These are phyloP conservation scores for Furcasterigmium furcatum DNA, from an alignment of 2,329 filamentous ascomycete species.

Conservation along the genomic window DNA sequence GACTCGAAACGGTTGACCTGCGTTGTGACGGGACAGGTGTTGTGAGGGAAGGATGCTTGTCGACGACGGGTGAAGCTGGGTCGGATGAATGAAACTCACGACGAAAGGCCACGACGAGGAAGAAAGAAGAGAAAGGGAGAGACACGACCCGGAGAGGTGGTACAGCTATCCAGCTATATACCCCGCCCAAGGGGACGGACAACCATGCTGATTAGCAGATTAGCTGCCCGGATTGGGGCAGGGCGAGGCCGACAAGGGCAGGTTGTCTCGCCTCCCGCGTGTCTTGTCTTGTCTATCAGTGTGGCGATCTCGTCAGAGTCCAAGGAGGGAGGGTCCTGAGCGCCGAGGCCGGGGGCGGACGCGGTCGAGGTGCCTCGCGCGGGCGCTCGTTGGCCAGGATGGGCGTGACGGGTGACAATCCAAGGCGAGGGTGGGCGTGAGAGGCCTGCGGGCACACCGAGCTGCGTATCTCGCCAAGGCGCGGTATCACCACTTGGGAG, in stretches of 20 bases:
- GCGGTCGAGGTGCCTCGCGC: neutral
- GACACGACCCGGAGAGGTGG: neutral
- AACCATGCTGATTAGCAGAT: neutral
- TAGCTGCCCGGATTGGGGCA: neutral
- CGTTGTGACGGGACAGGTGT: neutral
- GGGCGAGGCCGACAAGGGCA: neutral
- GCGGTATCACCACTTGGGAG: conserved; percentile 4
- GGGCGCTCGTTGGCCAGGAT: conserved; percentile 1
- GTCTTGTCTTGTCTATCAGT: conserved; percentile 3
- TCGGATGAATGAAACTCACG: neutral
- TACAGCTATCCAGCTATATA: neutral
- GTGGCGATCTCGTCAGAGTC: conserved; percentile 2
- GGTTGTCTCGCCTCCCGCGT: neutral
- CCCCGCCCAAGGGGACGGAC: neutral
- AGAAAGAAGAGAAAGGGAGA: neutral
- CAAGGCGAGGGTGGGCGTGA: no score
- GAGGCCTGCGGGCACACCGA: conserved; percentile 1
- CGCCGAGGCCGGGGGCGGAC: neutral
- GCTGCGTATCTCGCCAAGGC: conserved; percentile 6
- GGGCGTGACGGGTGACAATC: neutral
- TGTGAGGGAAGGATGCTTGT: neutral
- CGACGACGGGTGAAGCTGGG: neutral
- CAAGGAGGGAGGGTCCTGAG: neutral
- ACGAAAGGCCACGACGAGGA: neutral
- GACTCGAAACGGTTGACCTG: neutral